These are phyloP conservation scores for Mycoemilia scoparia DNA, from an alignment of 192 early-diverging fungal species.

Conservation along the genomic window DNA sequence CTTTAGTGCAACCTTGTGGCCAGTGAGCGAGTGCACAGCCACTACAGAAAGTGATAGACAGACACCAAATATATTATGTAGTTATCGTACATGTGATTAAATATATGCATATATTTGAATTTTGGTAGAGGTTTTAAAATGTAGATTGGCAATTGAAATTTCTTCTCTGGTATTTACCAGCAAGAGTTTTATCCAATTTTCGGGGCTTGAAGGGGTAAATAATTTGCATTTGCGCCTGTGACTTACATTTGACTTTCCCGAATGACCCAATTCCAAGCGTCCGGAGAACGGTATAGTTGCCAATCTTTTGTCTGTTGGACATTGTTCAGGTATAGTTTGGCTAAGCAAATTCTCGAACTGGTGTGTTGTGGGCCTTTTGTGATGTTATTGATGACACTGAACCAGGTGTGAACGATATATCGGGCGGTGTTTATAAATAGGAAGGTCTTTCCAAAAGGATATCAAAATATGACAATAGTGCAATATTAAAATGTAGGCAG, in stretches of 20 bases:
- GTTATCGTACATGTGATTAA: too few species aligned
- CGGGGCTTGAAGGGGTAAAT: neutral
- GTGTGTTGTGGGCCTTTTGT: too few species aligned
- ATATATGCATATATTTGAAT: neutral
- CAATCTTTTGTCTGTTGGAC: constrained; percentile 39
- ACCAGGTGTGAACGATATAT: too few species aligned
- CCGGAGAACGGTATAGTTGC: constrained; percentile 84
- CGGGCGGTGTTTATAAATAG: too few species aligned
- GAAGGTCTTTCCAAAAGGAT: too few species aligned
- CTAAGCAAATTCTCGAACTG: too few species aligned
- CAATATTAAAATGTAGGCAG: too few species aligned
- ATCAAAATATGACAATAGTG: too few species aligned
- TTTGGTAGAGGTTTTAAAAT: constrained; percentile 3
- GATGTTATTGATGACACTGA: too few species aligned
- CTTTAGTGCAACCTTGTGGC: constrained; percentile 91
- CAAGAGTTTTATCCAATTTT: neutral
- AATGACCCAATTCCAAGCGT: constrained; percentile 95
- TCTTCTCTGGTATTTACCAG: neutral
- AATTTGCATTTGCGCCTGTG: neutral
- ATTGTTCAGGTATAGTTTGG: too few species aligned
- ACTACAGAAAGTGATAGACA: constrained; percentile 32
- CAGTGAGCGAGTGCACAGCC: constrained; percentile 87
- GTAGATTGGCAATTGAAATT: neutral
- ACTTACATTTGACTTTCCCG: constrained; percentile 94
- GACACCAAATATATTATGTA: neutral